Conservation (phyloP, 305 asterid genomes). For the Withania somnifera region DNA sequence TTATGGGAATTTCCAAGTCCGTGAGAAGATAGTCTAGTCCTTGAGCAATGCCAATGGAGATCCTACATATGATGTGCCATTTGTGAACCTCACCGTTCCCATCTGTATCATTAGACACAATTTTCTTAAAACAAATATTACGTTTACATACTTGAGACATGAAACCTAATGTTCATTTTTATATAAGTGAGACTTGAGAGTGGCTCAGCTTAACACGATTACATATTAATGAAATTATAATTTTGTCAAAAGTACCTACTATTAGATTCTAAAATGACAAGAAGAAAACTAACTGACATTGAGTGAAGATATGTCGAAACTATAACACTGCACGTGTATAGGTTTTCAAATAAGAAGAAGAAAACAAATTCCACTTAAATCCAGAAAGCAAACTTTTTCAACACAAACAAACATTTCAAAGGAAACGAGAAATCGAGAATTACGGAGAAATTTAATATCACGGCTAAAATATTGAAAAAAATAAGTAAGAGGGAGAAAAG, state of each 20-base stretch:
- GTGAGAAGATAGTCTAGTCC: conserved; percentile 66
- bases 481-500: too few species aligned
- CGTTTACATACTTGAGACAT: neutral
- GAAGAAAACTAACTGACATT: neutral
- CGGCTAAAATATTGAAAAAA: neutral
- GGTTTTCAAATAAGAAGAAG: neutral
- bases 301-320: neutral
- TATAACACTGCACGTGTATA: neutral
- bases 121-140: neutral
- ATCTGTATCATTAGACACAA: conserved; percentile 27
- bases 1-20: conserved; percentile 38
- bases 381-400: neutral
- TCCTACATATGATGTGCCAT: conserved; percentile 56
- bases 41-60: conserved; percentile 59
- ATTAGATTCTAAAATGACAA: neutral
- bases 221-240: neutral
- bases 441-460: neutral
- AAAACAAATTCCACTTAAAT: neutral
- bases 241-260: neutral
- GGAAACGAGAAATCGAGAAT: neutral
- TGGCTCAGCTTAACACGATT: neutral
- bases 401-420: neutral
- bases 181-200: neutral
- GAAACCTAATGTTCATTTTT: neutral
- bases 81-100: conserved; percentile 44